Evolutionary conservation across 768 basidiomycete species (phyloP).

Genomic region (Daedaleopsis sinensis): DNA sequence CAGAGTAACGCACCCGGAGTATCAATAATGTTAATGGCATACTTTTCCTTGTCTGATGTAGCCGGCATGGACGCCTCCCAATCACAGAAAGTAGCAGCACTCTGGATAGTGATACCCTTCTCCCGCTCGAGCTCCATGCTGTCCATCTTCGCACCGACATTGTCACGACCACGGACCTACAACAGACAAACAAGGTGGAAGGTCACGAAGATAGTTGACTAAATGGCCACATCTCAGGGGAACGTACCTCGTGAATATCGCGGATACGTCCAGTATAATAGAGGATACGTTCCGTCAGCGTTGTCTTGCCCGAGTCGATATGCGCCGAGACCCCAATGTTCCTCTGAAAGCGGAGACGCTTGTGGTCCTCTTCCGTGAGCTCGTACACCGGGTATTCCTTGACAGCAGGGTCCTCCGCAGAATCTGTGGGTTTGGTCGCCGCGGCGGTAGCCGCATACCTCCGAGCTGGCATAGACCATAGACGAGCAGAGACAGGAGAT

Average conservation of each 20-base stretch:
- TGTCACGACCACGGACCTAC: conserved; percentile 90
- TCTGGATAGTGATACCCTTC: conserved; percentile 99
- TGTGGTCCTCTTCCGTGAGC: conserved; percentile 66
- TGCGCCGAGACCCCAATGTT: conserved; percentile 97
- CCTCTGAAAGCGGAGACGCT: conserved; percentile 73
- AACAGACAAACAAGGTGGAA: conserved; percentile 1
- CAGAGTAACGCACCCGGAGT: conserved; percentile 71
- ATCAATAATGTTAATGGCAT: conserved; percentile 97
- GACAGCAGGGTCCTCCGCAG: conserved; percentile 9
- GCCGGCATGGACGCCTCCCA: conserved; percentile 77
- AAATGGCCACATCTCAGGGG: not conserved
- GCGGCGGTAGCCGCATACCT: conserved; percentile 28
- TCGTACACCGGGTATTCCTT: conserved; percentile 26
- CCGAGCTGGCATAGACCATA: conserved; percentile 14
- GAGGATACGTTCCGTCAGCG: conserved; percentile 92
- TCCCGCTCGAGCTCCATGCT: conserved; percentile 98
- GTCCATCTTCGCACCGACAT: conserved; percentile 99
- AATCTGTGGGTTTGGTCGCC: conserved; percentile 21
- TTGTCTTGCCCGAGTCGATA: conserved; percentile 98
- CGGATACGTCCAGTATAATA: conserved; percentile 96
- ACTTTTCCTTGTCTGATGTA: conserved; percentile 73
- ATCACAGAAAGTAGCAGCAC: conserved; percentile 97
- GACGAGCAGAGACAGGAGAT: not conserved
- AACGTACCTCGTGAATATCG: conserved; percentile 92
- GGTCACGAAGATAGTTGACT: conserved; percentile 7